Percentiles rank a stretch among this genome's conserved stretches.
phyloP scores from a whole-genome alignment of 495 filamentous ascomycete genomes.

The Podospora fimiseda region DNA sequence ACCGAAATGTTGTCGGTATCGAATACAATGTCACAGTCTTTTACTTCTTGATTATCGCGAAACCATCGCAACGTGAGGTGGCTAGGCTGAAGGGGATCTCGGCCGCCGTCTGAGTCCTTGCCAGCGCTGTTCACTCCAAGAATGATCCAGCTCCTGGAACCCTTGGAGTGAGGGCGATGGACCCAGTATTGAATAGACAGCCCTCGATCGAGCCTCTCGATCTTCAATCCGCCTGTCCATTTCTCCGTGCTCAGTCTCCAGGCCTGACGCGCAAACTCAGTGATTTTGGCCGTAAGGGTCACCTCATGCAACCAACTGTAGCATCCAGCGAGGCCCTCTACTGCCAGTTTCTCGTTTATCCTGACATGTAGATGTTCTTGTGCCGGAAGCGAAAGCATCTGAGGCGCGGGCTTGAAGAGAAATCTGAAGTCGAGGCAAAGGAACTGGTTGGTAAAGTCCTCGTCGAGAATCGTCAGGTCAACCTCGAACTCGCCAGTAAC shows the following conservation, averaged over 20 bases:
- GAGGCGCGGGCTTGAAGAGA: conserved; percentile 59
- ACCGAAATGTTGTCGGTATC: conserved; percentile 62
- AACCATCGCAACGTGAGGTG: conserved; percentile 74
- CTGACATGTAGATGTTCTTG: conserved; percentile 60
- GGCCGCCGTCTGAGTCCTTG: conserved; percentile 31
- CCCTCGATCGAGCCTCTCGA: conserved; percentile 70
- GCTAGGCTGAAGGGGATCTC: conserved; percentile 35
- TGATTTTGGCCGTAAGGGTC: conserved; percentile 80
- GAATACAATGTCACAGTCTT: conserved; percentile 56
- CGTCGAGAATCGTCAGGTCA: conserved; percentile 79
- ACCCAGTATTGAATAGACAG: conserved; percentile 89
- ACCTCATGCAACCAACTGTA: conserved; percentile 81
- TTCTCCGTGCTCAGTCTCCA: conserved; percentile 62
- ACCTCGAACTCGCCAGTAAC: conserved; percentile 85
- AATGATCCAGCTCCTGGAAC: conserved; percentile 80
- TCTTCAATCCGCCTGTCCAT: conserved; percentile 69
- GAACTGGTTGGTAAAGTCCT: conserved; percentile 72
- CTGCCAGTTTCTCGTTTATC: conserved; percentile 60
- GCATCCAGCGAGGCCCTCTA: conserved; percentile 64
- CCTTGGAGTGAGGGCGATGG: conserved; percentile 45
- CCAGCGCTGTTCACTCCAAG: conserved; percentile 66
- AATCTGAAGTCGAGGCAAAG: conserved; percentile 91
- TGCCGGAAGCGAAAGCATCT: too few species aligned
- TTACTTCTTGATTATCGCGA: conserved; percentile 66
- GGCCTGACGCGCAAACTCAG: conserved; percentile 72